Conservation (phyloP, 208 protist genomes). For the Plasmodiophora brassicae region DNA sequence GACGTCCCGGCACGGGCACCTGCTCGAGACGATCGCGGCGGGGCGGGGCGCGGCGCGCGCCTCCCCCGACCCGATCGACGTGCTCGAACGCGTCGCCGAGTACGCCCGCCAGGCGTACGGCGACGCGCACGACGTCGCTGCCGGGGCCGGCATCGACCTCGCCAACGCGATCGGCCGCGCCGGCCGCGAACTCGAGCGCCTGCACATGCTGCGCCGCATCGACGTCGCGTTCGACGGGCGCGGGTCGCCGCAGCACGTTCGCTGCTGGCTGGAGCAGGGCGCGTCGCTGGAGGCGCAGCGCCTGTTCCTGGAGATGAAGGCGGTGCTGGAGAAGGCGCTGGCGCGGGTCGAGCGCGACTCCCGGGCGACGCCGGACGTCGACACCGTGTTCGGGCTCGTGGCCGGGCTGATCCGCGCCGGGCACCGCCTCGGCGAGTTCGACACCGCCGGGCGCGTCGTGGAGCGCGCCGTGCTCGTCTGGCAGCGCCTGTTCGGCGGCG, state of each 20-base stretch:
- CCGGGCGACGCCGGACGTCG: not conserved
- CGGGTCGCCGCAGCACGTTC: not conserved
- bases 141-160: not conserved
- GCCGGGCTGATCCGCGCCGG: not conserved
- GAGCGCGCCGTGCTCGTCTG: not conserved
- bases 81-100: not conserved
- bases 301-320: not conserved
- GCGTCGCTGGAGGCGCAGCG: not conserved
- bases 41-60: not conserved
- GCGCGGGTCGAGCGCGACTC: not conserved
- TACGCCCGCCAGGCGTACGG: not conserved
- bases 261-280: not conserved
- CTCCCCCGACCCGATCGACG: not conserved
- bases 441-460: not conserved
- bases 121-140: not conserved
- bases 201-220: not conserved
- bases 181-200: not conserved
- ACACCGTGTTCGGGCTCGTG: not conserved
- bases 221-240: not conserved
- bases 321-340: not conserved
- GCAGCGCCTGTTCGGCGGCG: not conserved
- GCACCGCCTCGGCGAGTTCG: not conserved
- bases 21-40: not conserved
- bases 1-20: not conserved
- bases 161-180: not conserved